phyloP scores from a whole-genome alignment of 306 rosid species.

The Neltuma alba region DNA sequence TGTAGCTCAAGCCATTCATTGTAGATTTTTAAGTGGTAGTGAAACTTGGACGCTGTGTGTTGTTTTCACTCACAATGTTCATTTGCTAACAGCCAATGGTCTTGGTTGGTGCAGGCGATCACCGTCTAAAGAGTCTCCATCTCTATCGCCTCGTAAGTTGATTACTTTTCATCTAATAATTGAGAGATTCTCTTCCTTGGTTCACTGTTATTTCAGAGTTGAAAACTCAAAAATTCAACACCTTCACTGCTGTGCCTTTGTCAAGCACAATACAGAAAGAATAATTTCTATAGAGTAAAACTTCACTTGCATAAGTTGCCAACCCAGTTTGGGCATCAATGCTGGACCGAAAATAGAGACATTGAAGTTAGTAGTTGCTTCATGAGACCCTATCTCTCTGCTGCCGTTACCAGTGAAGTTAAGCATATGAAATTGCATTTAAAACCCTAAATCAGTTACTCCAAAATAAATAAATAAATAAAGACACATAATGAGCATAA shows the following conservation, averaged over 20 bases:
- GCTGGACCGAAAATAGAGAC: neutral
- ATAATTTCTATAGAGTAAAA: neutral
- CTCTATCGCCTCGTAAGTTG: constrained; percentile 60
- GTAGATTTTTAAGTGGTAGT: neutral
- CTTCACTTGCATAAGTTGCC: neutral
- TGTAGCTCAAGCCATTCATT: neutral
- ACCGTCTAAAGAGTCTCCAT: constrained; percentile 46
- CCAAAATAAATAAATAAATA: too few species aligned
- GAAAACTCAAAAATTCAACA: neutral
- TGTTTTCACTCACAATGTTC: constrained; percentile 15
- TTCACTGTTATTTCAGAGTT: neutral
- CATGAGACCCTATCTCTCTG: neutral
- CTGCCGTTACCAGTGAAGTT: neutral
- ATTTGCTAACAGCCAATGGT: constrained; percentile 9
- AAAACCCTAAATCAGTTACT: neutral
- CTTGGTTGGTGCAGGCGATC: constrained; percentile 55
- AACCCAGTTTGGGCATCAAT: neutral
- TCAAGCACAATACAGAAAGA: neutral
- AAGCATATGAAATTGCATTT: neutral
- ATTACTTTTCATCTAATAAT: neutral
- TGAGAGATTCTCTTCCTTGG: neutral
- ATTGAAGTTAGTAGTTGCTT: neutral
- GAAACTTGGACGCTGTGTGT: neutral
- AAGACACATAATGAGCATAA: neutral
- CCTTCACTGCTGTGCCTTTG: neutral